Evolutionary conservation across 179 eudicot genomes (phyloP), one percentile per base, ranked within the genome.

Genomic region (Silene vulgaris): DNA sequence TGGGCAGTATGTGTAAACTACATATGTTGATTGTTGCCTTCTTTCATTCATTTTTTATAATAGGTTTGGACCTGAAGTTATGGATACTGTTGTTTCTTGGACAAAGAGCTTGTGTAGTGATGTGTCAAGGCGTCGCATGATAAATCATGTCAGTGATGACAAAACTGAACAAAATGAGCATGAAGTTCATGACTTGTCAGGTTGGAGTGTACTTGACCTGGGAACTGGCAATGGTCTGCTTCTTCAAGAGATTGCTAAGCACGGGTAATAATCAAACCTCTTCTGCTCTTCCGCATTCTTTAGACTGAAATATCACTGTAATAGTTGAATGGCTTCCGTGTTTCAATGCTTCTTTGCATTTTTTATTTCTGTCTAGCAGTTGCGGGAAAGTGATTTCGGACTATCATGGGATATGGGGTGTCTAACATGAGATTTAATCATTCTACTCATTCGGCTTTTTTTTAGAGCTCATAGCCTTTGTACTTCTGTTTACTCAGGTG

Each of bases 141-240:
- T 82, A 63, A 90, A 86, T 74, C 87, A 87, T 71, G 79, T 29
- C 73, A 86, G 80, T 71, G 82, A 66, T 52, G 83, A 76, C 35
- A 88, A 82, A 75, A 73, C 75, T 45, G 87, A 81, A 40, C 78
- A 83, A 65, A 81, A 20, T 69, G 87, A 81, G 45, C 83, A 84
- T 75, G 74, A 78, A 80, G 88, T 80, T 76, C 81, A 83, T 23
- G 87, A 83, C 71, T 74, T 95, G 75, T 82, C 89, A 19, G 70
- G 82, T 71, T 95, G 99, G 97, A 90, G 89, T 81, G 88, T 92
- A 50, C 99, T 95, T 79, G 99, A 95, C 78, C 81, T 95, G 80
- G 99, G 99, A 29, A 95, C 99, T 65, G 99, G 99, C 79, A 95
- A 95, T 64, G 99, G 99, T 78, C 75, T 95, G 85, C 97, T 95